These are phyloP conservation scores for Galerina sulciceps DNA, from an alignment of 768 basidiomycete genomes.

Conservation along the genomic window DNA sequence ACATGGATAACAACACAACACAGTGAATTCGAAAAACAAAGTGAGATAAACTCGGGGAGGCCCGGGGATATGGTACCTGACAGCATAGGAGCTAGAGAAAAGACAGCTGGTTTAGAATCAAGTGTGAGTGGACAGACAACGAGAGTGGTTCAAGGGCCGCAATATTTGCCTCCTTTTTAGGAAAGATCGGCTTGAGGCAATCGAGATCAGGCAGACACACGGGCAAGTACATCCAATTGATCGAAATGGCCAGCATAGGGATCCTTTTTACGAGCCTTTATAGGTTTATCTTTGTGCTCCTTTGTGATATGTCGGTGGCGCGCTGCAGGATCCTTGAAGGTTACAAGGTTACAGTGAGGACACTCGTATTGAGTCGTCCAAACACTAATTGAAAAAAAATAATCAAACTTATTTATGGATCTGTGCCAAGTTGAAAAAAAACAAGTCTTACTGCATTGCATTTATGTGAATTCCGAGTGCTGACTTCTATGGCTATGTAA, in stretches of 20 bases:
- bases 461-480: constrained; percentile 49
- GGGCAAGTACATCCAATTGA: not conserved
- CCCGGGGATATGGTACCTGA: no score
- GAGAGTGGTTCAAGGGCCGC: no score
- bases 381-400: not conserved
- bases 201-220: not conserved
- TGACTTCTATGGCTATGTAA: not conserved
- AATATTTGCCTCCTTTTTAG: no score
- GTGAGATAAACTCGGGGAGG: no score
- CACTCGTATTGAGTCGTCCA: not conserved
- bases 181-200: not conserved
- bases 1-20: no score
- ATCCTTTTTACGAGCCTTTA: constrained; percentile 2
- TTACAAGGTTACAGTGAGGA: not conserved
- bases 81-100: no score
- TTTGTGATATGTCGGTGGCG: constrained; percentile 1
- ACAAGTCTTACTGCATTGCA: constrained; percentile 42
- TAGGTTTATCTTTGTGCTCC: not conserved
- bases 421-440: not conserved
- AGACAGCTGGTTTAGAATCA: no score
- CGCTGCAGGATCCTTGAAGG: constrained; percentile 5
- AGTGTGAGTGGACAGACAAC: no score
- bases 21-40: no score
- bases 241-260: not conserved
- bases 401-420: not conserved